Evolutionary conservation across 2,329 filamentous ascomycete species (phyloP).

Genomic region (Pseudocercospora vitis): DNA sequence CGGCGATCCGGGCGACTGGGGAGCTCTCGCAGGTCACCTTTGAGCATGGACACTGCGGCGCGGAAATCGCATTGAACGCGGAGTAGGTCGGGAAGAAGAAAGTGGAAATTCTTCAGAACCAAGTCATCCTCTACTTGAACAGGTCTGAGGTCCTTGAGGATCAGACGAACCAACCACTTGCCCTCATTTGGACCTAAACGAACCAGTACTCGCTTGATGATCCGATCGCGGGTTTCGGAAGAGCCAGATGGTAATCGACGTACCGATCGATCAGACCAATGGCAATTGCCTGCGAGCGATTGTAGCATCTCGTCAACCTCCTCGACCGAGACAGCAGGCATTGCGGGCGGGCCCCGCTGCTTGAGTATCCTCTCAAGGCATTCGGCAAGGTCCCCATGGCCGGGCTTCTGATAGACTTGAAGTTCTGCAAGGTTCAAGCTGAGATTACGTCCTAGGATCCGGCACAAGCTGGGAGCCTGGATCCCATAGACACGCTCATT

Average conservation of each 20-base stretch:
- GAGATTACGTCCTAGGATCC: conserved; percentile 67
- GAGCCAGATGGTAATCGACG: conserved; percentile 31
- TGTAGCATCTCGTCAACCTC: conserved; percentile 68
- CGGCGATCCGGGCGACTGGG: conserved; percentile 40
- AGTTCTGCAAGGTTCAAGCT: conserved; percentile 65
- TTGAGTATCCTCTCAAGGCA: conserved; percentile 67
- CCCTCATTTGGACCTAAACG: conserved; percentile 66
- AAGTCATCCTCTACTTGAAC: conserved; percentile 60
- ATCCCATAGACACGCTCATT: conserved; percentile 77
- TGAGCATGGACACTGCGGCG: conserved; percentile 58
- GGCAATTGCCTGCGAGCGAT: conserved; percentile 65
- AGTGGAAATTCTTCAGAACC: conserved; percentile 64
- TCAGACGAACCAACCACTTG: conserved; percentile 82
- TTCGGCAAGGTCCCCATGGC: conserved; percentile 66
- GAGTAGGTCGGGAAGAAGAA: conserved; percentile 67
- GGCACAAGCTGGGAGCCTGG: conserved; percentile 61
- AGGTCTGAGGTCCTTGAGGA: conserved; percentile 74
- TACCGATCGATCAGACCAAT: conserved; percentile 68
- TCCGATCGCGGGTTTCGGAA: conserved; percentile 41
- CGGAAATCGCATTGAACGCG: conserved; percentile 69
- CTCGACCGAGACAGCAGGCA: conserved; percentile 60
- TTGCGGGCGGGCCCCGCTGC: conserved; percentile 51
- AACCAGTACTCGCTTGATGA: conserved; percentile 59
- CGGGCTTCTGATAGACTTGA: conserved; percentile 59
- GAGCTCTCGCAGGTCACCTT: conserved; percentile 42